Conservation (phyloP, 2,329 filamentous ascomycete genomes). For the Exserohilum rostratum region DNA sequence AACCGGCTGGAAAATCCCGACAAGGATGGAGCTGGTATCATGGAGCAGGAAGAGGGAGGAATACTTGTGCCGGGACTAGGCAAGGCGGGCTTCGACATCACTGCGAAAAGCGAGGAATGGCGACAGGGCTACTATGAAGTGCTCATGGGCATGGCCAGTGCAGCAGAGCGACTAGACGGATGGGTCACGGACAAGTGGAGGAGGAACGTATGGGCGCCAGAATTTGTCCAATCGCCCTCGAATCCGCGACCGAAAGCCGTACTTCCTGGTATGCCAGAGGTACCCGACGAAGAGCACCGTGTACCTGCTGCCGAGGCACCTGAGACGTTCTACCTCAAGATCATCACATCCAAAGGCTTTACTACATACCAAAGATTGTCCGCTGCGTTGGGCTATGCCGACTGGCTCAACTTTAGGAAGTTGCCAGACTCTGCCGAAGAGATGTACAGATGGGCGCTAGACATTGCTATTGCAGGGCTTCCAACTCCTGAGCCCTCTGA, state of each 20-base stretch:
- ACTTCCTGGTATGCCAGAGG: constrained; percentile 66
- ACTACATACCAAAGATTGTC: constrained; percentile 78
- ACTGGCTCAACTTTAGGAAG: constrained; percentile 82
- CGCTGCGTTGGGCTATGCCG: constrained; percentile 81
- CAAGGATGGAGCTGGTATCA: constrained; percentile 70
- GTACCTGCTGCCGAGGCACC: constrained; percentile 69
- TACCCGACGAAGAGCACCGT: constrained; percentile 78
- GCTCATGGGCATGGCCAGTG: constrained; percentile 76
- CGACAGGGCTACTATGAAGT: constrained; percentile 82
- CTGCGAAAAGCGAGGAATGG: constrained; percentile 81
- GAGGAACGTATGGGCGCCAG: constrained; percentile 70
- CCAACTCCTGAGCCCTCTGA: constrained; percentile 49
- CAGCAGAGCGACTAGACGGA: constrained; percentile 81
- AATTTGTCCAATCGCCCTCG: constrained; percentile 78
- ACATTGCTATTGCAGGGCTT: constrained; percentile 69
- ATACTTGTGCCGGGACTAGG: constrained; percentile 43
- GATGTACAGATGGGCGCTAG: constrained; percentile 77
- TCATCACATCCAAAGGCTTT: constrained; percentile 81
- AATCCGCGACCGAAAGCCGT: constrained; percentile 81
- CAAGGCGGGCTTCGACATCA: constrained; percentile 69
- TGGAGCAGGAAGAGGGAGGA: constrained; percentile 62
- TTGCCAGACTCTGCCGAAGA: constrained; percentile 68
- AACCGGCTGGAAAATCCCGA: constrained; percentile 71
- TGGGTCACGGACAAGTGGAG: constrained; percentile 71
- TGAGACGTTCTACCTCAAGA: constrained; percentile 79